Conservation (phyloP, 495 filamentous ascomycete genomes). For the Halenospora varia region DNA sequence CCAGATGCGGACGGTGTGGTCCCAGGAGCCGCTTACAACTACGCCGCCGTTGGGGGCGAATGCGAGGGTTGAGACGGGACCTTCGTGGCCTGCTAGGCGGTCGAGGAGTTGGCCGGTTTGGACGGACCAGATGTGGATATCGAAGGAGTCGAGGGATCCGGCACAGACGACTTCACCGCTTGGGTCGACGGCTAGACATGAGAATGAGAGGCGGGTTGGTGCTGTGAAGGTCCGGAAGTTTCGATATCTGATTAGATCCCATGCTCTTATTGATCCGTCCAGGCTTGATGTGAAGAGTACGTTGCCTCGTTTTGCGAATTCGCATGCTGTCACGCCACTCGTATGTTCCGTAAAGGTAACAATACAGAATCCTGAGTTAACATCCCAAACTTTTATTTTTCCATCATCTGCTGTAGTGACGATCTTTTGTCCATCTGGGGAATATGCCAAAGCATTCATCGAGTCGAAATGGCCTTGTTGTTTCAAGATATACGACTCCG, state of each 20-base stretch:
- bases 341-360: conserved; percentile 98
- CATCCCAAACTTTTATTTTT: conserved; percentile 98
- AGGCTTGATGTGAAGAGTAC: conserved; percentile 92
- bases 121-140: conserved; percentile 97
- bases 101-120: conserved; percentile 96
- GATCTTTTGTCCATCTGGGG: conserved; percentile 87
- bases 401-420: conserved; percentile 94
- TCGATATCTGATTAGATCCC: conserved; percentile 93
- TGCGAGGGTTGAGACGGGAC: conserved; percentile 78
- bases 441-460: conserved; percentile 92
- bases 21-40: conserved; percentile 90
- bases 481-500: conserved; percentile 98
- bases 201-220: conserved; percentile 85
- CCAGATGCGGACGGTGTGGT: conserved; percentile 91
- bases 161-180: conserved; percentile 94
- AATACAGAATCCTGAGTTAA: conserved; percentile 92
- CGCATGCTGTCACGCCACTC: conserved; percentile 89
- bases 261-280: conserved; percentile 89
- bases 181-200: conserved; percentile 91
- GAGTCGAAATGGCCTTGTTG: conserved; percentile 96
- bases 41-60: conserved; percentile 83
- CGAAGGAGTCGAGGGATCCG: conserved; percentile 90
- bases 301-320: conserved; percentile 90
- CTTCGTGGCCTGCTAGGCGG: conserved; percentile 86
- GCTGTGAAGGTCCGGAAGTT: conserved; percentile 98